A percentile compares a stretch with the other conserved stretches of the same genome.
These are phyloP conservation scores for Arthrobotrys pseudoclavata DNA, from an alignment of 2,329 filamentous ascomycete species.

Conservation along the genomic window DNA sequence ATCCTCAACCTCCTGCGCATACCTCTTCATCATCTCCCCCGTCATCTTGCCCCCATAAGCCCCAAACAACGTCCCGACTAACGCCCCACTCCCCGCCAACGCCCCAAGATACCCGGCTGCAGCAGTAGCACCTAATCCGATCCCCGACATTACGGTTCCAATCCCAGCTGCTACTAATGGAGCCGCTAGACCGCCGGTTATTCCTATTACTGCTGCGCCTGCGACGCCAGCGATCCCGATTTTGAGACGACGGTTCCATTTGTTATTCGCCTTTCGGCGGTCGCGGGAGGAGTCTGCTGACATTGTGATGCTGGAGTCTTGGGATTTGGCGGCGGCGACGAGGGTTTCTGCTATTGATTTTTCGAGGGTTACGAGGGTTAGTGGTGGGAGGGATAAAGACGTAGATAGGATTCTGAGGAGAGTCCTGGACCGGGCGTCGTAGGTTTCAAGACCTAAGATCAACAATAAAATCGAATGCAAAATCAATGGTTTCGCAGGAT, in stretches of 20 bases:
- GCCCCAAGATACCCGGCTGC: conserved; percentile 84
- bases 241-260: conserved; percentile 78
- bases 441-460: conserved; percentile 81
- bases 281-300: conserved; percentile 82
- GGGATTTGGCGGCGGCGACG: conserved; percentile 76
- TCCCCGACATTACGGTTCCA: conserved; percentile 81
- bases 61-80: conserved; percentile 88
- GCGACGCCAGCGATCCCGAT: conserved; percentile 89
- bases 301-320: conserved; percentile 69
- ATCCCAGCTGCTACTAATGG: conserved; percentile 83
- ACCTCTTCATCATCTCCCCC: conserved; percentile 88
- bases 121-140: conserved; percentile 79
- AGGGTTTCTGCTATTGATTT: conserved; percentile 80
- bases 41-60: conserved; percentile 90
- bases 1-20: conserved; percentile 86
- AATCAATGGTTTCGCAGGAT: conserved; percentile 76
- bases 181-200: conserved; percentile 83
- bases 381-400: conserved; percentile 77
- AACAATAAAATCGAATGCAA: conserved; percentile 80
- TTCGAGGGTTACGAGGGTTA: conserved; percentile 78
- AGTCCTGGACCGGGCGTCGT: conserved; percentile 79
- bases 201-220: conserved; percentile 86
- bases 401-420: conserved; percentile 79
- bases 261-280: conserved; percentile 77
- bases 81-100: conserved; percentile 81